Evolutionary conservation across 352 stramenopile genomes (phyloP), one percentile per base, ranked within the genome.

Genomic region (Phytophthora palmivora): DNA sequence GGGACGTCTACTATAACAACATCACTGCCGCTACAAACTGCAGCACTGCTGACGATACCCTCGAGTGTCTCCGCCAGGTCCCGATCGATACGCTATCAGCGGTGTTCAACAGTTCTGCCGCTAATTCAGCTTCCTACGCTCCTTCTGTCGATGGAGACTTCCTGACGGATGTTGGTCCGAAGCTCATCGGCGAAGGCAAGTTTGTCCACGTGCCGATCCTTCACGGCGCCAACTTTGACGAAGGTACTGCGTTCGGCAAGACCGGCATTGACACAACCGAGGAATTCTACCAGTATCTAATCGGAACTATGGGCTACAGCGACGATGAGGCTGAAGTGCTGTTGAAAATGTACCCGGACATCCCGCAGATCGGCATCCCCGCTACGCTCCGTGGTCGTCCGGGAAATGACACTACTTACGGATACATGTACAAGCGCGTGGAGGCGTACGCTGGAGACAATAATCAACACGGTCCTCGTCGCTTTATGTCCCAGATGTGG

Each of bases 131-230:
- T 10, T 45, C 24, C 18, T 75, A 69, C 46, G 43, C 37, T 9
- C 61, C 67, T 26, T 57, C 58, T 3, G 56, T 79, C 16, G 71
- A 79, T 42, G 67, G 63, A 3, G 67, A 76, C 8, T 57, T 79
- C 15, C 38, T 79, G 18, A 59, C 52, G 52, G 50, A 52, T 46
- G 50, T 63, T 2, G 50, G 44, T 4, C 39, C 72, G 2, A 51
- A 32, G 12, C 57, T 72, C 22, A 46, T 79, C 3, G 24, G 39
- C 4, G 62, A 47, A 10, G 71, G 71, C 11, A 62, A 71, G 36
- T 73, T 74, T 19, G 54, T 72, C 11, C 62, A 76, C 34, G 67
- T 79, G 6, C 66, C 66, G 6, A 53, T 79, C 15, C 51, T 79
- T 14, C 57, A 72, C 8, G 67, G 66, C 6, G 38, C 64, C 9